These are phyloP conservation scores for Stephania japonica DNA, from an alignment of 164 flowering plant genomes.

Conservation along the genomic window DNA sequence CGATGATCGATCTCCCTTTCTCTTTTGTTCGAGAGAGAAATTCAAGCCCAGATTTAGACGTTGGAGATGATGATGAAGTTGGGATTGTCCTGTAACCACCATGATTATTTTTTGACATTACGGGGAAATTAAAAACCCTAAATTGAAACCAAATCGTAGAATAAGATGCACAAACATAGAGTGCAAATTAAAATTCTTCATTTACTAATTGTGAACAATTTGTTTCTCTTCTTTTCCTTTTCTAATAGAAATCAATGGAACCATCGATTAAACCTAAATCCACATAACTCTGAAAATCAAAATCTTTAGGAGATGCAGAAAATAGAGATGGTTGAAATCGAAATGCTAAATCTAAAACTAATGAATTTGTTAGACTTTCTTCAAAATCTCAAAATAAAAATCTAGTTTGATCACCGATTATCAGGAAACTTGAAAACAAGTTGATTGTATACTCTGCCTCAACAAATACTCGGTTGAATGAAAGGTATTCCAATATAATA, in stretches of 20 bases:
- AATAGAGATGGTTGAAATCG: too few relatives aligned
- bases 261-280: too few relatives aligned
- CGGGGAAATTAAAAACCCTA: too few relatives aligned
- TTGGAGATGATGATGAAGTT: constrained; percentile 4
- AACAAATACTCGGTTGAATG: not conserved
- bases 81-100: constrained; percentile 15
- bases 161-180: too few relatives aligned
- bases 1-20: constrained; percentile 12
- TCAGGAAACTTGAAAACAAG: not conserved
- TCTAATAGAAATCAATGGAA: too few relatives aligned
- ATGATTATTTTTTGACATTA: not conserved
- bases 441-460: not conserved
- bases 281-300: too few relatives aligned
- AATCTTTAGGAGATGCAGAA: too few relatives aligned
- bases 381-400: not conserved
- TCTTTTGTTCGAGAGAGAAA: constrained; percentile 18
- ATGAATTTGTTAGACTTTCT: too few relatives aligned
- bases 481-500: not conserved
- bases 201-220: too few relatives aligned
- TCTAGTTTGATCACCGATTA: not conserved
- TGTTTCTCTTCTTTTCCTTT: too few relatives aligned
- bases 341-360: not conserved
- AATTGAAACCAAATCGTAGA: too few relatives aligned
- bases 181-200: too few relatives aligned
- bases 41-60: constrained; percentile 13